Evolutionary conservation across 768 basidiomycete species (phyloP).

Genomic region (Tephrocybe sp.): DNA sequence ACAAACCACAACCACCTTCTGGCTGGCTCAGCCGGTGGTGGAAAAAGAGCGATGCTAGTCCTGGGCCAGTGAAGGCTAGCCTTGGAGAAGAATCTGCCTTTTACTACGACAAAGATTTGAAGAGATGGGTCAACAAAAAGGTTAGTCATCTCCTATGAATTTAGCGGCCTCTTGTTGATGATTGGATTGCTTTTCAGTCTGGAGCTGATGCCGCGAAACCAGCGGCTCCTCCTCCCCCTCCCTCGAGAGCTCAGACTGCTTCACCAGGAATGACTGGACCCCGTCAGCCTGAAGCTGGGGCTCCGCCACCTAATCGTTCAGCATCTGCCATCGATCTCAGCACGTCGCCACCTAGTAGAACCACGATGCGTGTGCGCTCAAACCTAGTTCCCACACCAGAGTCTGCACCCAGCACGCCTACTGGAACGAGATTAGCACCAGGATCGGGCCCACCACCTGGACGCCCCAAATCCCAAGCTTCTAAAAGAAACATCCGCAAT

Average conservation of each 20-base stretch:
- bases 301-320: conserved; percentile 50
- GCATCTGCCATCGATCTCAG: conserved; percentile 65
- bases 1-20: conserved; percentile 21
- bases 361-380: conserved; percentile 60
- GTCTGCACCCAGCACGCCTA: conserved; percentile 48
- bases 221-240: conserved; percentile 67
- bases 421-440: conserved; percentile 44
- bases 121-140: conserved; percentile 96
- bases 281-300: conserved; percentile 25
- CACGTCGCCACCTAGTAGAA: conserved; percentile 50
- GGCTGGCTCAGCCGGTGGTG: conserved; percentile 86
- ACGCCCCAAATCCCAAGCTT: conserved; percentile 56
- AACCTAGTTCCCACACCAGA: conserved; percentile 57
- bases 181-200: conserved; percentile 45
- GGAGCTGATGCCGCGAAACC: conserved; percentile 59
- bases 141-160: conserved; percentile 37
- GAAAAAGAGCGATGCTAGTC: conserved; percentile 57
- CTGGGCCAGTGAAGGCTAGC: conserved; percentile 85
- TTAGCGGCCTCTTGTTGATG: conserved; percentile 1
- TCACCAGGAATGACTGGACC: conserved; percentile 64
- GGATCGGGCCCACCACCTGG: conserved; percentile 47
- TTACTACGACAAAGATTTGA: conserved; percentile 93
- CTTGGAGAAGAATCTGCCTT: conserved; percentile 90
- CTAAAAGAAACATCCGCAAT: conserved; percentile 76
- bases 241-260: conserved; percentile 81